Percentiles rank a stretch among this genome's conserved stretches.
Evolutionary conservation across 306 rosid genomes (phyloP).

Genomic region (Gleditsia sinensis): DNA sequence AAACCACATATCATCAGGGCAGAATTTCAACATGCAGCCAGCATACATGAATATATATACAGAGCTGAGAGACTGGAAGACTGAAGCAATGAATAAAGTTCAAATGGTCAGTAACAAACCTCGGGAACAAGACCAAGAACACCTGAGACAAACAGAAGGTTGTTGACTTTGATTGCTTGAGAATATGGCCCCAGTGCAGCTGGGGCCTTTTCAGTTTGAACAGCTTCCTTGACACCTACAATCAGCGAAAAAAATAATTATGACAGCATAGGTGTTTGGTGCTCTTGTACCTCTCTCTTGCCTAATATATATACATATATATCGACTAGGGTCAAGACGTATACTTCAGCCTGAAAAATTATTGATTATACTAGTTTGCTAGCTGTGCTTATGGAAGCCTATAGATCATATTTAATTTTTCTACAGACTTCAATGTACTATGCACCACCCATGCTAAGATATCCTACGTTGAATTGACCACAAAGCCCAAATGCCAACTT

Average conservation of each 20-base stretch:
- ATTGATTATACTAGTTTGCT: background rate
- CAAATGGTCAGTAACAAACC: conserved; percentile 49
- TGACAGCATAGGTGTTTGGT: background rate
- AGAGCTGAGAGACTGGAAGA: conserved; percentile 6
- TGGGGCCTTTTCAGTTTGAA: conserved; percentile 87
- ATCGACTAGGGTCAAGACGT: background rate
- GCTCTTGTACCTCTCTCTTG: background rate
- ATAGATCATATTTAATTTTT: background rate
- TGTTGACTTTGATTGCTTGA: conserved; percentile 88
- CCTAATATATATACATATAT: background rate
- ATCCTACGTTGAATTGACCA: background rate
- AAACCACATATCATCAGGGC: conserved; percentile 23
- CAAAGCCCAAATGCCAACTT: conserved; percentile 1
- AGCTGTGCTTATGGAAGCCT: background rate
- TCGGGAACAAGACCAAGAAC: conserved; percentile 85
- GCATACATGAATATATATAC: background rate
- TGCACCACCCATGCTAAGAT: background rate
- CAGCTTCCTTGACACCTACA: conserved; percentile 77
- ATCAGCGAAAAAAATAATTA: conserved; percentile 18
- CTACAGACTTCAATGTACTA: conserved; percentile 1
- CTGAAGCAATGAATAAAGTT: background rate
- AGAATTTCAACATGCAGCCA: background rate
- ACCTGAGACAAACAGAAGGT: conserved; percentile 81
- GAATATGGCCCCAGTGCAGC: conserved; percentile 98
- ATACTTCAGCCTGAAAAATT: background rate